phyloP scores from a whole-genome alignment of 2,329 filamentous ascomycete species.

The Madurella mycetomatis region DNA sequence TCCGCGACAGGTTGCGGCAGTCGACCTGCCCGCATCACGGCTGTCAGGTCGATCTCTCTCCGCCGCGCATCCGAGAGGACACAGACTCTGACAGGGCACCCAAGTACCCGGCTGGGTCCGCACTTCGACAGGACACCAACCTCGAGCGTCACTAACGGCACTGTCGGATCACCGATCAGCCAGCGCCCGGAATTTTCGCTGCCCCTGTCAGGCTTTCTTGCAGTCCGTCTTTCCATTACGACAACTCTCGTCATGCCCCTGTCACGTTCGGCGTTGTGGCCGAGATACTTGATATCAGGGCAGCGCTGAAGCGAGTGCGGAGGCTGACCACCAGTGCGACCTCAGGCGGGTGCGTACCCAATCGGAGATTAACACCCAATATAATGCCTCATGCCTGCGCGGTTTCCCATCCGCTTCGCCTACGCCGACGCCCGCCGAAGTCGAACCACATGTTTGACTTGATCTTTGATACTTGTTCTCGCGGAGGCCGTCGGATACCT shows the following conservation, averaged over 20 bases:
- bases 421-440: too few relatives aligned
- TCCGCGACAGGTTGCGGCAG: neutral
- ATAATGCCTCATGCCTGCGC: slow-evolving; percentile 18
- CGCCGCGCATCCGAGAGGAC: neutral
- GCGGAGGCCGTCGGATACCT: too few relatives aligned
- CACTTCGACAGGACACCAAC: neutral
- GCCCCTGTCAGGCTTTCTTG: too few relatives aligned
- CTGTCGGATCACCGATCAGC: too few relatives aligned
- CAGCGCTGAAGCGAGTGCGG: slow-evolving; percentile 5
- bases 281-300: neutral
- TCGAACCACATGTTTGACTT: neutral
- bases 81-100: neutral
- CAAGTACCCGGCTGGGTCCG: neutral
- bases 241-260: neutral
- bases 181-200: too few relatives aligned
- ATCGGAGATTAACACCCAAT: slow-evolving; percentile 25
- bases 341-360: slow-evolving; percentile 11
- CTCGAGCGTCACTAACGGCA: too few relatives aligned
- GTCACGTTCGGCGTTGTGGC: neutral
- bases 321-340: slow-evolving; percentile 16
- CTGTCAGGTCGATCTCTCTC: slow-evolving; percentile 5
- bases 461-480: neutral
- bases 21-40: neutral
- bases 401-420: too few relatives aligned
- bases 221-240: too few relatives aligned